phyloP scores from a whole-genome alignment of 73 alveolate genomes.

The Paramecium biaurelia region DNA sequence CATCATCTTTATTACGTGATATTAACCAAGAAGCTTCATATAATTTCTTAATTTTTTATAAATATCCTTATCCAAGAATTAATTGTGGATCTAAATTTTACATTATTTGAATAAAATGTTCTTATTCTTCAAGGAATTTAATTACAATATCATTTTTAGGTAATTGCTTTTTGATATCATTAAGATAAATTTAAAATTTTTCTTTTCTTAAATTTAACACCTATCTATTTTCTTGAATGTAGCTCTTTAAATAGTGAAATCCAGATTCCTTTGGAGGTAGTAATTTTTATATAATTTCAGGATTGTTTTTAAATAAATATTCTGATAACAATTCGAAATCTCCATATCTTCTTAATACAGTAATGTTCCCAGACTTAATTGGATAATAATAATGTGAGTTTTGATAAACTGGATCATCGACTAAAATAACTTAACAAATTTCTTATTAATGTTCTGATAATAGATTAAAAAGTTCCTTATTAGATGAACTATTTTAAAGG shows the following conservation, averaged over 20 bases:
- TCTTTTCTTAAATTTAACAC: background rate
- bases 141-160: background rate
- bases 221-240: background rate
- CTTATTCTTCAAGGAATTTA: background rate
- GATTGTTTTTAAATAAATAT: background rate
- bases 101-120: background rate
- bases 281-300: background rate
- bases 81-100: background rate
- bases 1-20: background rate
- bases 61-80: background rate
- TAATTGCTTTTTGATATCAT: background rate
- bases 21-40: background rate
- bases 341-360: background rate
- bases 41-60: background rate
- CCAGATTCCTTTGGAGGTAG: background rate
- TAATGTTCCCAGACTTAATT: background rate
- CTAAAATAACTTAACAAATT: background rate
- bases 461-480: background rate
- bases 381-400: background rate
- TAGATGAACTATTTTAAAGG: background rate
- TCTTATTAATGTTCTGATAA: background rate
- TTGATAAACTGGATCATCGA: background rate
- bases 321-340: background rate
- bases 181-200: slow-evolving; percentile 20
- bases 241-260: background rate